Conservation (phyloP, 169 alveolate genomes). For the Plasmodium gallinaceum region DNA sequence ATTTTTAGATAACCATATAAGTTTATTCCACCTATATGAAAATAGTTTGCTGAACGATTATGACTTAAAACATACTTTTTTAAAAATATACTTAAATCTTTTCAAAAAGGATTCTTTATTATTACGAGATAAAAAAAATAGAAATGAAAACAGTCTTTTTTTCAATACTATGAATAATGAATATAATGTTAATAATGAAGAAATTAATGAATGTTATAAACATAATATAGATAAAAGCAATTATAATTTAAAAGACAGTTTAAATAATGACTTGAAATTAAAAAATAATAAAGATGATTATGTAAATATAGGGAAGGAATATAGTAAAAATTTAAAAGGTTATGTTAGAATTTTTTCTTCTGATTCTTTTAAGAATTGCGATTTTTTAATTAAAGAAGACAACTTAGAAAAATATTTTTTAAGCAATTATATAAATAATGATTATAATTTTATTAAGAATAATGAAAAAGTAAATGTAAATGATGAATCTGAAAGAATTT, state of each 20-base stretch:
- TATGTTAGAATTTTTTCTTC: not conserved
- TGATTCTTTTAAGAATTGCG: not conserved
- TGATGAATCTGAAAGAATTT: not conserved
- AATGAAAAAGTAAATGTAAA: not conserved
- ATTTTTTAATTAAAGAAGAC: not conserved
- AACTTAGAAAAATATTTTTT: not conserved
- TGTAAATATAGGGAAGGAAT: not conserved
- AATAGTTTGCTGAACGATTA: slow-evolving; percentile 26
- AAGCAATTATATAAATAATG: not conserved
- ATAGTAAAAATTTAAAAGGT: not conserved
- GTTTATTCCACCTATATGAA: slow-evolving; percentile 12
- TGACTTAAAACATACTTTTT: slow-evolving; percentile 17
- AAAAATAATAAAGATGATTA: too few species aligned
- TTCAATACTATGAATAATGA: not conserved
- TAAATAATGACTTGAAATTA: too few species aligned
- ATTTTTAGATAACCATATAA: slow-evolving; percentile 47
- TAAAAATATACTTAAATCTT: slow-evolving; percentile 24
- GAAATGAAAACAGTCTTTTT: not conserved
- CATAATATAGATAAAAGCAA: not conserved
- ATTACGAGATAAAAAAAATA: not conserved
- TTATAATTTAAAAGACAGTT: not conserved
- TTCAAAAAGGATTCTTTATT: slow-evolving; percentile 10
- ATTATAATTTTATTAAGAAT: not conserved
- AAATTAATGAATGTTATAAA: not conserved
- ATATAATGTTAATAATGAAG: not conserved